Base-by-base conservation (phyloP, 1,284 basidiomycete genomes). In the Ganoderma sinense region DNA sequence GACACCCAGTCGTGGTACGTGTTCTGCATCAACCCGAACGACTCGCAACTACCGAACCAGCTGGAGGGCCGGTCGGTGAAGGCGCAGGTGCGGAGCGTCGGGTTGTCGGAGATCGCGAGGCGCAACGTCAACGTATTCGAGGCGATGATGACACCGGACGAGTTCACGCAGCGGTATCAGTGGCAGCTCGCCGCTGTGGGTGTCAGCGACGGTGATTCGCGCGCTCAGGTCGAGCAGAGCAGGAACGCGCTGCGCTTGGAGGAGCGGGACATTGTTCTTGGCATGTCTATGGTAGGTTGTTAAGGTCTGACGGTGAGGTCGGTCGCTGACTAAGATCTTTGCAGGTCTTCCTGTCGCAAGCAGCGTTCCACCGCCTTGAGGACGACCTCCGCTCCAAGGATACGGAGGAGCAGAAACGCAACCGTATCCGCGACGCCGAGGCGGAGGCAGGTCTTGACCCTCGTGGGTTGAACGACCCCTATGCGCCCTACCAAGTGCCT, bases 1-100 rank as follows among this genome's bases (percentile, higher is more conserved):
- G 97, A 98, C 74, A 93, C 95, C 16, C 95, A 98, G 82, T 84
- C 91, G 1, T 99, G 97, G 97, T 94, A 93, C 77, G 88, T 98
- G 6, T 94, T 98, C 81, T 98, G 96, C 78, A 81, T 99, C 73
- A 96, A 95, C 75, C 96, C 97, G 13, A 99, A 99, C 79, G 97
- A 98, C 82, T 93, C 94, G 23, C 96, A 98, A 79, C 83, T 98
- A 23, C 95, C 97, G 39, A 96, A 96, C 78, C 97, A 99, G 80
- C 84, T 98, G 67, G 97, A 99, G 83, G 94, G 95, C 2, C 87
- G 96, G 43, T 92, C 93, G 39, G 91, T 99, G 69, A 98, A 97
- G 80, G 94, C 94, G 0, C 97, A 99, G 82, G 92, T 98, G 65
- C 88, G 94, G 69, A 94, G 93, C 66, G 80, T 93, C 43, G 95